Conservation (phyloP, 2,329 filamentous ascomycete genomes). For the Fusarium sp. region DNA sequence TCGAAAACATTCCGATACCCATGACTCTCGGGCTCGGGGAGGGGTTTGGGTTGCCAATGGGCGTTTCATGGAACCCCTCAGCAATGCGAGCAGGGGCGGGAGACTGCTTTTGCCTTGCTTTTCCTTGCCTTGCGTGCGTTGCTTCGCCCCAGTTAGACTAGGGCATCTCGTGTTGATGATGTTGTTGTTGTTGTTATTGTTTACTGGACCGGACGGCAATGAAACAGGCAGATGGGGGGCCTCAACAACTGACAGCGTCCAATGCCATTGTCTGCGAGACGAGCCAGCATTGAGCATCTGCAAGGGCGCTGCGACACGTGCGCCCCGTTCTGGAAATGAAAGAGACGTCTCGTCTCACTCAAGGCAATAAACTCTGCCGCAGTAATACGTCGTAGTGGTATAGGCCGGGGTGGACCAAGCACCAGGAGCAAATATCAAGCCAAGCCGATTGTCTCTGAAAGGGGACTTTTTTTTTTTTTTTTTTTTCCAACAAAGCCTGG, state of each 20-base stretch:
- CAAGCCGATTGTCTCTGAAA: neutral
- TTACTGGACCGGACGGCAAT: constrained; percentile 12
- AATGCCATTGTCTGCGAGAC: constrained; percentile 15
- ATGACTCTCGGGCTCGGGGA: constrained; percentile 19
- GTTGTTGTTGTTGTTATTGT: constrained; percentile 30
- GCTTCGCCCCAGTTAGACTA: neutral
- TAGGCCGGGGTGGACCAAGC: constrained; percentile 6
- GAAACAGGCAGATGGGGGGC: constrained; percentile 24
- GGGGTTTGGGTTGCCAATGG: constrained; percentile 24
- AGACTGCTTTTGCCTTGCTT: constrained; percentile 23
- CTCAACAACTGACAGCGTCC: constrained; percentile 26
- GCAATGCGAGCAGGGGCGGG: constrained; percentile 31
- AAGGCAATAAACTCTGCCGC: constrained; percentile 13
- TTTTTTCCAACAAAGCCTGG: neutral
- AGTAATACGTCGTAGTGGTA: constrained; percentile 16
- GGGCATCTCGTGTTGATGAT: constrained; percentile 11
- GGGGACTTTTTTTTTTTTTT: too few species aligned
- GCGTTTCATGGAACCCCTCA: constrained; percentile 35
- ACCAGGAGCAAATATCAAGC: constrained; percentile 16
- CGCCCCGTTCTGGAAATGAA: constrained; percentile 40
- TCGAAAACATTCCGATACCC: constrained; percentile 41
- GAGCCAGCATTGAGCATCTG: constrained; percentile 22
- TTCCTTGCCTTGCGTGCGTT: neutral
- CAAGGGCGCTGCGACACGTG: constrained; percentile 31
- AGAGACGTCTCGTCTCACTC: constrained; percentile 16